These are phyloP conservation scores for Microdochium nivale DNA, from an alignment of 2,329 filamentous ascomycete genomes.

Conservation along the genomic window DNA sequence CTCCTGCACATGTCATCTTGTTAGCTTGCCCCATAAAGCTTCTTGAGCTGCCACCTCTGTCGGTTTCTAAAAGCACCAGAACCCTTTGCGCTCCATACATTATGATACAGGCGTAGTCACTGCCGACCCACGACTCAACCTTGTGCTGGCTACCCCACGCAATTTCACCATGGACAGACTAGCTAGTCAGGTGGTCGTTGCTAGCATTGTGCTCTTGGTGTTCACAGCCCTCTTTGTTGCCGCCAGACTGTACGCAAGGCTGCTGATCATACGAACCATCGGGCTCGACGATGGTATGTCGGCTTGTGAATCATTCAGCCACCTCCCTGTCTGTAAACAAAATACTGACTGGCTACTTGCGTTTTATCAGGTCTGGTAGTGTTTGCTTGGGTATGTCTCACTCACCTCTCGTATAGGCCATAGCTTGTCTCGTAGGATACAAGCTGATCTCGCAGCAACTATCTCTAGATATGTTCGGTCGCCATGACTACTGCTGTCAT, in stretches of 20 bases:
- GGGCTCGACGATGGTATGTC: slow-evolving; percentile 8
- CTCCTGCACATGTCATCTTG: too few species aligned
- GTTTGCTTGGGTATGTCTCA: slow-evolving; percentile 9
- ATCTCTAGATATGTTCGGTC: slow-evolving; percentile 5
- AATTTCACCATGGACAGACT: neutral
- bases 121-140: neutral
- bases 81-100: neutral
- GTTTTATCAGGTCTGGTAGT: slow-evolving; percentile 8
- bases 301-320: neutral
- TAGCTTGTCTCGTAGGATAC: neutral
- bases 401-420: neutral
- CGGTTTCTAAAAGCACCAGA: neutral
- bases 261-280: neutral
- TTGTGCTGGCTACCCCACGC: neutral
- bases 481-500: neutral
- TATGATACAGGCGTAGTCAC: neutral
- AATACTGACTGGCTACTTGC: neutral
- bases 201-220: neutral
- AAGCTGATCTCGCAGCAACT: slow-evolving; percentile 5
- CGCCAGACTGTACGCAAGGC: neutral
- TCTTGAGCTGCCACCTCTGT: too few species aligned
- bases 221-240: neutral
- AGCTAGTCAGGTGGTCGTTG: neutral
- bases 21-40: too few species aligned
- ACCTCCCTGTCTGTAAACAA: neutral